These are phyloP conservation scores for Ceratorhiza oryzae-sativae DNA, from an alignment of 1,284 basidiomycete species.

Conservation along the genomic window DNA sequence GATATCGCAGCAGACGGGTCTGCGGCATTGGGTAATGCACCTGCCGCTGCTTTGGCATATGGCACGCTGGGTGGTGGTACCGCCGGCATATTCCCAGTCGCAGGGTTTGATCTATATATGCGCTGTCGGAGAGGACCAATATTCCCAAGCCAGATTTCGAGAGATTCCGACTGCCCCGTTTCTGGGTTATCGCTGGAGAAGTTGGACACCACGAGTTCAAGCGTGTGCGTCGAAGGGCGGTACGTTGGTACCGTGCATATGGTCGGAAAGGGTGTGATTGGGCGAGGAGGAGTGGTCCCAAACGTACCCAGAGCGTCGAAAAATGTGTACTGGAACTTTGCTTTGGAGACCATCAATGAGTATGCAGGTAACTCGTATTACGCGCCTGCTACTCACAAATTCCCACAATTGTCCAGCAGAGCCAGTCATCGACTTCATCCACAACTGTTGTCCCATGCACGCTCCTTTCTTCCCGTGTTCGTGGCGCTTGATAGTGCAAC, in stretches of 20 bases:
- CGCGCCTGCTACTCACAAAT: slow-evolving; percentile 72
- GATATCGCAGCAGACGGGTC: slow-evolving; percentile 25
- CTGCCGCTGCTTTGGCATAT: slow-evolving; percentile 31
- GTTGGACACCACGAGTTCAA: slow-evolving; percentile 84
- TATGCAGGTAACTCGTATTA: slow-evolving; percentile 31
- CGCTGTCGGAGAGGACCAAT: slow-evolving; percentile 81
- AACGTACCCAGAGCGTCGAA: slow-evolving; percentile 87
- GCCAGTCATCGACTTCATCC: slow-evolving; percentile 91
- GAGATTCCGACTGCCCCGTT: slow-evolving; percentile 57
- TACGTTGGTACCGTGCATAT: slow-evolving; percentile 81
- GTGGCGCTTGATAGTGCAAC: slow-evolving; percentile 75
- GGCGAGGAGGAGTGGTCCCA: slow-evolving; percentile 73
- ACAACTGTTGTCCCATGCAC: slow-evolving; percentile 68
- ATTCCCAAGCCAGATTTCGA: slow-evolving; percentile 89
- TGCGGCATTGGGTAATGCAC: background rate
- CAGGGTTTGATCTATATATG: slow-evolving; percentile 64
- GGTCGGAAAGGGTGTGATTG: slow-evolving; percentile 89
- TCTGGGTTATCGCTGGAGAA: slow-evolving; percentile 80
- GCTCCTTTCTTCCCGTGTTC: slow-evolving; percentile 74
- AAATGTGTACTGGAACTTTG: slow-evolving; percentile 93
- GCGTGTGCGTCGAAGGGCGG: slow-evolving; percentile 71
- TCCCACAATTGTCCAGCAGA: slow-evolving; percentile 95
- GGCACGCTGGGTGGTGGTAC: slow-evolving; percentile 24
- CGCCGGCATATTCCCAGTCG: slow-evolving; percentile 33
- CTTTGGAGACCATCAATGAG: slow-evolving; percentile 53